Conservation (phyloP, 169 alveolate genomes). For the Cryptosporidium baileyi region DNA sequence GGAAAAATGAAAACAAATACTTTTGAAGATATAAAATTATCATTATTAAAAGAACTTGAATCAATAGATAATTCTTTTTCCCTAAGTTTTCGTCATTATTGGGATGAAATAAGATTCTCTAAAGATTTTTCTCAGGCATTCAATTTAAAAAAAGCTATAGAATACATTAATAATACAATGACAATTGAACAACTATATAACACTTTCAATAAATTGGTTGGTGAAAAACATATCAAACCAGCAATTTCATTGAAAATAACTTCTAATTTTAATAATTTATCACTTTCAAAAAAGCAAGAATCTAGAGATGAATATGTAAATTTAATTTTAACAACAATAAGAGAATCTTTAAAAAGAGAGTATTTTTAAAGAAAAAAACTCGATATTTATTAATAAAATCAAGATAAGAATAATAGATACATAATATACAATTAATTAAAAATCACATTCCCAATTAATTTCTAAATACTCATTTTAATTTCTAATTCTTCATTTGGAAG, state of each 20-base stretch:
- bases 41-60: conserved; percentile 13
- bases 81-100: not conserved
- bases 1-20: conserved; percentile 4
- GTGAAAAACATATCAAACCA: not conserved
- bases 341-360: conserved; percentile 6
- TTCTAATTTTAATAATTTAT: not conserved
- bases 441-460: not conserved
- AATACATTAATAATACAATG: conserved; percentile 36
- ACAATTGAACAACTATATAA: conserved; percentile 39
- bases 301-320: not conserved
- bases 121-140: not conserved
- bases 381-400: not conserved
- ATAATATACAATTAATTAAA: not conserved
- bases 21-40: conserved; percentile 8
- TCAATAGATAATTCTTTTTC: conserved; percentile 27
- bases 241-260: not conserved
- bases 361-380: not conserved
- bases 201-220: conserved; percentile 25
- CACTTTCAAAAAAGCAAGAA: not conserved
- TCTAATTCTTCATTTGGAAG: conserved; percentile 1
- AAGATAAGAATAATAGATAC: too few relatives aligned
- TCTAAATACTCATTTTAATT: not conserved
- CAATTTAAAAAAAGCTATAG: conserved; percentile 14
- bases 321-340: not conserved
- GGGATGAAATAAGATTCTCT: conserved; percentile 36